Base-by-base conservation (phyloP, 2,329 filamentous ascomycete genomes). In the Pseudogymnoascus sp. region DNA sequence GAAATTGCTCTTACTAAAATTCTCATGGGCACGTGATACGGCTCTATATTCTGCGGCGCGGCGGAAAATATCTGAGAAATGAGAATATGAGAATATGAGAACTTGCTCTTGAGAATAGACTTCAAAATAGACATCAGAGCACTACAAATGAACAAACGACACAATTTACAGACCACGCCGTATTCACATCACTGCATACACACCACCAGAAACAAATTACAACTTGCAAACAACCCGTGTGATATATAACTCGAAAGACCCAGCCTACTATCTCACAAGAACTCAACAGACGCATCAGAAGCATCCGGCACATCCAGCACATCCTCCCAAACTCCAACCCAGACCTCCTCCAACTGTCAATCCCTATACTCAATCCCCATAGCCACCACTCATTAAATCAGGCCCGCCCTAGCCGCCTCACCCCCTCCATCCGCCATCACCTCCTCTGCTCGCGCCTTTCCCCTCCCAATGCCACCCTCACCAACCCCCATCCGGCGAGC, bases 401-500 rank as follows among this genome's bases (percentile, higher is more conserved):
- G 28, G 9, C 84, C 83, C n/a, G 84, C 84, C 63, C 84, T 74
- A 0, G 84, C 84, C 18, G 80, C 82, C 74, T 87, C 84, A 43
- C 84, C 83, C 3, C 78, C 84, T 5, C 82, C 82, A 56, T 84
- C 82, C 65, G 80, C 76, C 2, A 87, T 71, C 0, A 87, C 72
- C 21, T 81, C 79, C 67, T 87, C 83, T 67, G 82, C 77, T 69
- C 78, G 80, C 70, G 81, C 88, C 71, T 86, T 88, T 9, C 84
- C 84, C 74, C 81, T 82, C 21, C 83, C 84, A 43, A 85, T 76
- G 4, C 81, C 80, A 9, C 90, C 89, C 75, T 96, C 91, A 11
- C 93, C 93, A 8, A 99, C 93, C 11, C 95, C 93, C 95, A 99
- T 99, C 63, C 95, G 82, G 65, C 90, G 85, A 3, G 95, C 93